A percentile compares a stretch with the other conserved stretches of the same genome.
These are phyloP conservation scores for Bryopsis sp. DNA, from an alignment of 139 green algal genomes.

Conservation along the genomic window DNA sequence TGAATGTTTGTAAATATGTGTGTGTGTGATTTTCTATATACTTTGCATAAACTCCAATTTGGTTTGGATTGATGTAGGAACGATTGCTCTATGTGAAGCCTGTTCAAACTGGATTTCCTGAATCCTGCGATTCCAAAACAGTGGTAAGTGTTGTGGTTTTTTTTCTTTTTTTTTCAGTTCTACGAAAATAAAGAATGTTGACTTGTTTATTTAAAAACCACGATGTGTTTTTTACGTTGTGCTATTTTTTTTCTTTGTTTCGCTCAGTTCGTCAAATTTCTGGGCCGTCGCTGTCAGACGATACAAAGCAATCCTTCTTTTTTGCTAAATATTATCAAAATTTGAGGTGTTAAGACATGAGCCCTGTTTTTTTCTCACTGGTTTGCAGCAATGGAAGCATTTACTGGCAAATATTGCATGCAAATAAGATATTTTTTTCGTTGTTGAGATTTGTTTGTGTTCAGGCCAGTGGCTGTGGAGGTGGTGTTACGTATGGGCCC, in stretches of 20 bases:
- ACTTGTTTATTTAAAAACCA: too few relatives aligned
- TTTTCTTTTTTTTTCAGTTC: too few relatives aligned
- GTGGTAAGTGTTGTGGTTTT: constrained; percentile 39
- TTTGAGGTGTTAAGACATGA: too few relatives aligned
- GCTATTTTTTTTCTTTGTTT: too few relatives aligned
- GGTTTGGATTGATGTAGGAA: constrained; percentile 30
- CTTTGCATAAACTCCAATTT: not conserved
- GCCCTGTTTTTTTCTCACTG: too few relatives aligned
- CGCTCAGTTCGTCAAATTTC: too few relatives aligned
- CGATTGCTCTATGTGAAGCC: constrained; percentile 85
- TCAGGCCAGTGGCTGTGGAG: not conserved
- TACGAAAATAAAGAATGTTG: too few relatives aligned
- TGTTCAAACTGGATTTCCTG: constrained; percentile 90
- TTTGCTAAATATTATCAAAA: too few relatives aligned
- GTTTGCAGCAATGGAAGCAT: not conserved
- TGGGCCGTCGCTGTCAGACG: too few relatives aligned
- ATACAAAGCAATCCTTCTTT: not conserved
- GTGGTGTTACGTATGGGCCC: not conserved
- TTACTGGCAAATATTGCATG: not conserved
- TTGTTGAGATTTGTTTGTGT: not conserved
- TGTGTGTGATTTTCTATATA: not conserved
- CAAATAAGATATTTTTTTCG: not conserved
- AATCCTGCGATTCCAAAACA: constrained; percentile 61
- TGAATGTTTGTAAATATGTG: not conserved
- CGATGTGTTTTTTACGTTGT: too few relatives aligned